Conservation (phyloP, 2,329 filamentous ascomycete genomes). For the Rutstroemia sp. region DNA sequence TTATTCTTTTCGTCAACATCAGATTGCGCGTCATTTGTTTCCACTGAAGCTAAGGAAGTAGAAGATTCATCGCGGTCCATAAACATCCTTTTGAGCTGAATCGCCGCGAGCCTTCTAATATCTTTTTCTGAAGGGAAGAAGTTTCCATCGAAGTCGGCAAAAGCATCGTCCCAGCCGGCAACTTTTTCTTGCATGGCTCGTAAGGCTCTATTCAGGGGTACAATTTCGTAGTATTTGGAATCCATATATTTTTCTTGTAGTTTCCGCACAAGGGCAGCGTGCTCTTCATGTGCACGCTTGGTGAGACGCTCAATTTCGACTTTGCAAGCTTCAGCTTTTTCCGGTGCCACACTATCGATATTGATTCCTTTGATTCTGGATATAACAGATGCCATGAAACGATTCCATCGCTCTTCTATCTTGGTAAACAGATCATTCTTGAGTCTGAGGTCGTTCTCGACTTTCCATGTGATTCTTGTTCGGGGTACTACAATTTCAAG, state of each 20-base stretch:
- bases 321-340: slow-evolving; percentile 77
- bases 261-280: slow-evolving; percentile 63
- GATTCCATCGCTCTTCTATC: slow-evolving; percentile 73
- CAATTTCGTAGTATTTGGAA: slow-evolving; percentile 94
- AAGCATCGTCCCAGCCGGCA: slow-evolving; percentile 85
- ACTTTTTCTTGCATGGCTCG: slow-evolving; percentile 89
- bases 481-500: slow-evolving; percentile 92
- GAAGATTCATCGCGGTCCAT: slow-evolving; percentile 74
- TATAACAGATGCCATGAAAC: slow-evolving; percentile 84
- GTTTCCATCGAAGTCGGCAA: slow-evolving; percentile 83
- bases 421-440: slow-evolving; percentile 87
- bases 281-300: slow-evolving; percentile 78
- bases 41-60: slow-evolving; percentile 62
- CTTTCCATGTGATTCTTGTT: slow-evolving; percentile 91
- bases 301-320: slow-evolving; percentile 71
- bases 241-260: slow-evolving; percentile 87
- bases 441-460: slow-evolving; percentile 83
- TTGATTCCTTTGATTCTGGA: slow-evolving; percentile 80
- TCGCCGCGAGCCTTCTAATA: slow-evolving; percentile 81
- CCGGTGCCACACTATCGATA: slow-evolving; percentile 81
- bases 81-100: slow-evolving; percentile 93
- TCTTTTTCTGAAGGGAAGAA: slow-evolving; percentile 95
- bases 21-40: slow-evolving; percentile 49
- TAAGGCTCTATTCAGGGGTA: slow-evolving; percentile 83
- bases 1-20: slow-evolving; percentile 39